Evolutionary conservation across 169 alveolate species (phyloP), one percentile per base, ranked within the genome.

Genomic region (Plasmodium chabaudi): DNA sequence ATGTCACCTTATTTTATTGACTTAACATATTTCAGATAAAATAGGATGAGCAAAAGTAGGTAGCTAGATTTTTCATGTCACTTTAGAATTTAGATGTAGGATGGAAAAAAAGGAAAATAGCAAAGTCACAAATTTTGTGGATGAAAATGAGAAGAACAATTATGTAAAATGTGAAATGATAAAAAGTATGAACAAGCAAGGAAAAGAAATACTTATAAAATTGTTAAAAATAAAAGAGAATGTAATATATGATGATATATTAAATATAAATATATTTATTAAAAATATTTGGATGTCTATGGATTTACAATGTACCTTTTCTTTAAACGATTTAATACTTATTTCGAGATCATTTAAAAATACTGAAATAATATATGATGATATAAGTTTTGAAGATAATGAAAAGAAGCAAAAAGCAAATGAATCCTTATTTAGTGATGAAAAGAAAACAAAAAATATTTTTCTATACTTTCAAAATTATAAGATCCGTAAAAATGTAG

Each of bases 281-380:
- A 79, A 79, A 67, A 79, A 68, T 12, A 79, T 79, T 0, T 79
- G 90, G 90, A 39, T 79, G n/a, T 79, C 15, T 7, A 51, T 79
- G 64, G 55, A 79, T 25, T 59, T 79, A 53, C 55, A 39, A 71
- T 79, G 90, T 15, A 64, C 49, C 9, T 79, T 79, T 21, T 51
- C 82, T n/a, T 34, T 79, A 19, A 13, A 79, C 34, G 90, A 79
- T 44, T 67, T 79, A 49, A 79, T 79, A 7, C 27, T 79, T 42
- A 67, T 79, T 9, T 47, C 90, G 1, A 25, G 90, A 19, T 53
- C 90, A 56, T 79, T 79, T 71, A 79, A 79, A 46, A 79, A 79
- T 47, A 68, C 90, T 9, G 90, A 79, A 79, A 79, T 79, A 15
- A 51, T 67, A 27, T 79, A 79, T 59, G 82, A 75, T 42, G 72